phyloP scores from a whole-genome alignment of 192 early-diverging fungal genomes.

The Coemansia sp. region DNA sequence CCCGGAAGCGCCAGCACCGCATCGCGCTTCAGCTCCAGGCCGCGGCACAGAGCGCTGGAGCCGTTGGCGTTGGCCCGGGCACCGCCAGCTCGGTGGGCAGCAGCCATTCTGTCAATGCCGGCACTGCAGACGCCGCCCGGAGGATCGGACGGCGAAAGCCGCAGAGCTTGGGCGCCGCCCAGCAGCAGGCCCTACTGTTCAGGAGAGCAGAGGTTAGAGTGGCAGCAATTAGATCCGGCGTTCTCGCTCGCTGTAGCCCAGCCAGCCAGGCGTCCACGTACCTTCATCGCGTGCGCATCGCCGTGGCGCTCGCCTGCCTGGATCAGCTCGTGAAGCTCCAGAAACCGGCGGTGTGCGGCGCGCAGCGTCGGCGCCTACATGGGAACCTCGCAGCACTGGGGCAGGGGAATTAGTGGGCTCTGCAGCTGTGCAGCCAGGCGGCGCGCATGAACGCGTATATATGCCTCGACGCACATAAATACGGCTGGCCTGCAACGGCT shows the following conservation, averaged over 20 bases:
- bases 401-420: background rate
- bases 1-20: constrained; percentile 24
- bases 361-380: constrained; percentile 30
- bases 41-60: background rate
- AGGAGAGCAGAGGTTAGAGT: background rate
- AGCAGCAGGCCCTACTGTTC: constrained; percentile 18
- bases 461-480: constrained; percentile 3
- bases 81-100: background rate
- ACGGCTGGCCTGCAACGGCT: too few species aligned
- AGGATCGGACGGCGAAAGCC: background rate
- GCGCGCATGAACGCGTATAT: constrained; percentile 9
- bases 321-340: constrained; percentile 37
- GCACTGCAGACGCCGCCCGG: background rate
- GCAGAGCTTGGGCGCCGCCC: constrained; percentile 15
- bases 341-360: constrained; percentile 27
- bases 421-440: background rate
- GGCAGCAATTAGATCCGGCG: too few species aligned
- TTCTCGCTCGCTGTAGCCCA: too few species aligned
- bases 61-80: background rate
- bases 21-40: constrained; percentile 18
- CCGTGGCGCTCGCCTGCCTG: constrained; percentile 12
- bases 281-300: background rate
- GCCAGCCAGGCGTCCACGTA: background rate
- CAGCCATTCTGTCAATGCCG: background rate
- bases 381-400: background rate